Evolutionary conservation across 2,329 filamentous ascomycete species (phyloP).

Genomic region (Didymella pomorum): DNA sequence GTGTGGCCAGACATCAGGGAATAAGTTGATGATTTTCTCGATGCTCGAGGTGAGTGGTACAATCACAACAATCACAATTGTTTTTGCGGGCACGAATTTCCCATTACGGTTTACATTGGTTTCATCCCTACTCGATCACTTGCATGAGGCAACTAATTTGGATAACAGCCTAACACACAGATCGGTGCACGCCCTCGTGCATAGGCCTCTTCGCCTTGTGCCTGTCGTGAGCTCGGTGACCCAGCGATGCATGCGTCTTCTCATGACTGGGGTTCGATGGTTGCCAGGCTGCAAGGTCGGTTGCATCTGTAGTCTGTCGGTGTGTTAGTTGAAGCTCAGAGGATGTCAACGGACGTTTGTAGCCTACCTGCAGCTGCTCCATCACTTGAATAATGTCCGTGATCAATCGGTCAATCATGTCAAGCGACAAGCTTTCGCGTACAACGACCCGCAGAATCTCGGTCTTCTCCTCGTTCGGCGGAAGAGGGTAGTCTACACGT

Average conservation of each 20-base stretch:
- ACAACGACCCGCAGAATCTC: conserved; percentile 75
- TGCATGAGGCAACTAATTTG: conserved; percentile 1
- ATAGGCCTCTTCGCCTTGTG: conserved; percentile 57
- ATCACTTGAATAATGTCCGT: conserved; percentile 68
- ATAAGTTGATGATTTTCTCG: neutral
- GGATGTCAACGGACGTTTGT: neutral
- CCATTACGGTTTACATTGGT: neutral
- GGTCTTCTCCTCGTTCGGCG: conserved; percentile 66
- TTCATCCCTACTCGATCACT: conserved; percentile 7
- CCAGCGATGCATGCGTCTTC: conserved; percentile 49
- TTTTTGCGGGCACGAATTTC: neutral
- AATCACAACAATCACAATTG: neutral
- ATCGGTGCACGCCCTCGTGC: conserved; percentile 58
- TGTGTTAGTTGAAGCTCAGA: neutral
- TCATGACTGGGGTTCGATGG: conserved; percentile 52
- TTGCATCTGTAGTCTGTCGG: conserved; percentile 53
- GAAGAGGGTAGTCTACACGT: conserved; percentile 67
- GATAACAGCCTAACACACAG: conserved; percentile 53
- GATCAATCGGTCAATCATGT: conserved; percentile 70
- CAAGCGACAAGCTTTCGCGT: conserved; percentile 72
- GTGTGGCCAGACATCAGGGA: conserved; percentile 1
- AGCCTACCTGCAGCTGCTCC: conserved; percentile 62
- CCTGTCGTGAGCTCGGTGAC: conserved; percentile 51
- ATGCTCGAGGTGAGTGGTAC: neutral
- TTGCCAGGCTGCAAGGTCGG: conserved; percentile 62